Evolutionary conservation across 192 early-diverging fungal genomes (phyloP).

Genomic region (Phlyctochytrium bullatum): DNA sequence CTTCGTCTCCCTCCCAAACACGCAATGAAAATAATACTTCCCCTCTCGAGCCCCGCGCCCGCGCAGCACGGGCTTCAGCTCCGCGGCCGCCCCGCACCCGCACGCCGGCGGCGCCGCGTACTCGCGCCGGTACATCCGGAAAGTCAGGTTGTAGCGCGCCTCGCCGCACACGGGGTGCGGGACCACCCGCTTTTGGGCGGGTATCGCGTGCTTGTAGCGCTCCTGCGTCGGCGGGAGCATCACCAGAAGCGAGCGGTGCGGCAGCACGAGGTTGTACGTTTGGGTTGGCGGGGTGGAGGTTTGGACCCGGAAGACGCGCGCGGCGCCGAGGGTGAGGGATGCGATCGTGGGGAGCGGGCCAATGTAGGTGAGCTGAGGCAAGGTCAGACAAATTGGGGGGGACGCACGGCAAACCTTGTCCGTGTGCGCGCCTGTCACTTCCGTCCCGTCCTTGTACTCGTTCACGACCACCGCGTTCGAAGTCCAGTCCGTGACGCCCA

Average conservation of each 20-base stretch:
- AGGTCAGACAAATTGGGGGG: background rate
- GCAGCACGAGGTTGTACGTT: conserved; percentile 40
- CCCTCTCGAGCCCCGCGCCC: conserved; percentile 9
- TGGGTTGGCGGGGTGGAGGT: background rate
- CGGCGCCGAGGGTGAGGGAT: conserved; percentile 43
- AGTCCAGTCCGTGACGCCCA: conserved; percentile 28
- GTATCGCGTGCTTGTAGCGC: conserved; percentile 46
- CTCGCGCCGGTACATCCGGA: conserved; percentile 37
- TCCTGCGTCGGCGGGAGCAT: conserved; percentile 55
- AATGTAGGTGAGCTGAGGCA: conserved; percentile 36
- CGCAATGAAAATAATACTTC: conserved; percentile 24
- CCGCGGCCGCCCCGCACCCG: conserved; percentile 32
- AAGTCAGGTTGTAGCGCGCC: conserved; percentile 50
- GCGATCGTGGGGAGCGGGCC: conserved; percentile 51
- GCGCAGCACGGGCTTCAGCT: conserved; percentile 43
- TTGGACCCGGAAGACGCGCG: conserved; percentile 39
- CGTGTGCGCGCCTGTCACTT: conserved; percentile 41
- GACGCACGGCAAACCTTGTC: conserved; percentile 24
- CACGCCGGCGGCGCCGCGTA: conserved; percentile 38
- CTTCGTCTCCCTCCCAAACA: conserved; percentile 12
- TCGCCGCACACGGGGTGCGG: conserved; percentile 35
- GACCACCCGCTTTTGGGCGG: conserved; percentile 16
- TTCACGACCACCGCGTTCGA: conserved; percentile 42
- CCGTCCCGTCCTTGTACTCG: conserved; percentile 32
- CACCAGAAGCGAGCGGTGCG: conserved; percentile 48